phyloP scores from a whole-genome alignment of 1,139 yeast species.

The Saccharomyces hybrid region DNA sequence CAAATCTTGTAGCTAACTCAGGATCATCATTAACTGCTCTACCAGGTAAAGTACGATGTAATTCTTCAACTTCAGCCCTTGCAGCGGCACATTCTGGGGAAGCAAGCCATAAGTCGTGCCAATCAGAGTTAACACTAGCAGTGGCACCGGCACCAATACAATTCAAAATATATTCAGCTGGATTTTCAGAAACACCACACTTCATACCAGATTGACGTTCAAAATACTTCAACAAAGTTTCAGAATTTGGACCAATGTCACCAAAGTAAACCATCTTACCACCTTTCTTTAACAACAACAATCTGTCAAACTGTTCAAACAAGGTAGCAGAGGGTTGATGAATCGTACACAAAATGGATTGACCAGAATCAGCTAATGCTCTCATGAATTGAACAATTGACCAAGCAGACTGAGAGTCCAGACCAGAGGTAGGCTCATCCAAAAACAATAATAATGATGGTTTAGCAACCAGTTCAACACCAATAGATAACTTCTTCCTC shows the following conservation, averaged over 20 bases:
- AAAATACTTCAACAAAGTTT: slow-evolving; percentile 46
- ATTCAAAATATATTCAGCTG: slow-evolving; percentile 60
- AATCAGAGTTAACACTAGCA: slow-evolving; percentile 40
- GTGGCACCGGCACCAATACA: slow-evolving; percentile 68
- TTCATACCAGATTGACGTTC: slow-evolving; percentile 46
- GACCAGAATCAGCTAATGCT: slow-evolving; percentile 48
- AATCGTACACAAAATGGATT: slow-evolving; percentile 49
- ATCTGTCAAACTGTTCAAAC: slow-evolving; percentile 46
- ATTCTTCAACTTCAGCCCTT: slow-evolving; percentile 34
- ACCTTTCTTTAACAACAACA: slow-evolving; percentile 44
- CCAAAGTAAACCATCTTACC: slow-evolving; percentile 65
- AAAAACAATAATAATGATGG: slow-evolving; percentile 46
- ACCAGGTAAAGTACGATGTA: slow-evolving; percentile 26
- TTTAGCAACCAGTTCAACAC: slow-evolving; percentile 52
- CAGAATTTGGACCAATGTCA: slow-evolving; percentile 51
- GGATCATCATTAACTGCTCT: slow-evolving; percentile 29
- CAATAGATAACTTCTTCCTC: slow-evolving; percentile 59
- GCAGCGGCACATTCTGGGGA: slow-evolving; percentile 38
- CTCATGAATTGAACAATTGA: slow-evolving; percentile 46
- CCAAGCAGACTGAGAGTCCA: slow-evolving; percentile 56
- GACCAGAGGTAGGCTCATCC: slow-evolving; percentile 55
- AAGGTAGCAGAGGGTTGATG: slow-evolving; percentile 55
- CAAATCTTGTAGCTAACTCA: slow-evolving; percentile 32
- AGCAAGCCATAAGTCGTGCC: slow-evolving; percentile 42
- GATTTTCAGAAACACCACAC: slow-evolving; percentile 47